A percentile compares a stretch with the other conserved stretches of the same genome.
phyloP scores from a whole-genome alignment of 176 grass and related monocot genomes.

The Alloteropsis semialata region DNA sequence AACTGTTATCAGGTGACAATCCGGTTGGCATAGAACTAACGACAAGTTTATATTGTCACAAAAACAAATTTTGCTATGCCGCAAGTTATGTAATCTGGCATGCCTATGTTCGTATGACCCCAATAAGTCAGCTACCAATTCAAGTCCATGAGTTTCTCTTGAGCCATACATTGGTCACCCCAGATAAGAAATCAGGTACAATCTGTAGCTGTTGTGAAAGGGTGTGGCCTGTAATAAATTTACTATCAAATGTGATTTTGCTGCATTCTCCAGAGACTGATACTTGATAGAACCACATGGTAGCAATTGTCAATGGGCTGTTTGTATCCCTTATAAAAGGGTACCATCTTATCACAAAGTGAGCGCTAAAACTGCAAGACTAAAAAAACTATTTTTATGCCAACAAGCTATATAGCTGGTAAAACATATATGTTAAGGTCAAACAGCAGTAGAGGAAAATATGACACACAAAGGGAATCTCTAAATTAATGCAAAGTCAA shows the following conservation, averaged over 20 bases:
- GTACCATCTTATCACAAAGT: not conserved
- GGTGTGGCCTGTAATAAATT: not conserved
- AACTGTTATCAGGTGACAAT: not conserved
- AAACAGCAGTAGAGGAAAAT: not conserved
- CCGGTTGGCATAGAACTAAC: not conserved
- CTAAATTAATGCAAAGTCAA: not conserved
- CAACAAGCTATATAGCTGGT: not conserved
- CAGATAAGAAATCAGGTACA: not conserved
- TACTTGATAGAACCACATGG: not conserved
- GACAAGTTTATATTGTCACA: not conserved
- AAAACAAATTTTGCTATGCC: not conserved
- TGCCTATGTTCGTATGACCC: not conserved
- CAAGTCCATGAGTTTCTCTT: not conserved
- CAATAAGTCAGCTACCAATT: not conserved
- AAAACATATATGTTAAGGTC: not conserved
- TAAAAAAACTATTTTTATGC: not conserved
- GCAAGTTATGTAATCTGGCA: not conserved
- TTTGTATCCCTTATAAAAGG: not conserved
- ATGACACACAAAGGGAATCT: not conserved
- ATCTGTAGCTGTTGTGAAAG: not conserved
- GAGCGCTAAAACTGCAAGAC: not conserved
- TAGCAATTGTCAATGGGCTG: not conserved
- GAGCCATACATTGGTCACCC: not conserved
- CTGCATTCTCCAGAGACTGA: not conserved
- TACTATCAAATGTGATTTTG: not conserved